Evolutionary conservation across 139 green algal genomes (phyloP), one percentile per base, ranked within the genome.

Genomic region (Marvania coccoides): DNA sequence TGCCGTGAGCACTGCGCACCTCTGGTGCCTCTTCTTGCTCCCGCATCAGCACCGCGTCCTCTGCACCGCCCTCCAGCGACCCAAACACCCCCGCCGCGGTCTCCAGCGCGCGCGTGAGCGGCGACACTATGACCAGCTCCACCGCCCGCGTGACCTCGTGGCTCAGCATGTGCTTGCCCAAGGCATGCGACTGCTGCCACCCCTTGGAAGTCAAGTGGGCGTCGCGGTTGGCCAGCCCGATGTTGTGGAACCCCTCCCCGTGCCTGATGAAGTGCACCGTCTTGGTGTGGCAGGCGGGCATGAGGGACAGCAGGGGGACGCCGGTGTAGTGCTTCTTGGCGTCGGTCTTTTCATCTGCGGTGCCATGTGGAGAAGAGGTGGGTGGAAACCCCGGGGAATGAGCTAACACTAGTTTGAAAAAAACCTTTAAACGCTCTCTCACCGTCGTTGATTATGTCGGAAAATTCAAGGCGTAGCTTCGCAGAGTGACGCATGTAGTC

Each of bases 181-280:
- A 67, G 15, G 76, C 62, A 26, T 81, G 34, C 3, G 76, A 71
- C 54, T 85, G 79, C 33, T 47, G 26, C 79, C 79, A 85, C 1
- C 79, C 79, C 28, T 59, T 54, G 24, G 62, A 55, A 4, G 76
- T 85, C 23, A 85, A 62, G 46, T 75, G 71, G 0, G 72, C 55
- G 38, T 85, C 77, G 34, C 71, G 37, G 47, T 73, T 82, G 30
- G 54, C 42, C 30, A 77, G 45, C 19, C 72, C 79, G 0, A 81
- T 55, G 59, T 85, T 85, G 62, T 85, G 79, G 53, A 77, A 85
- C 23, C 79, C 79, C 46, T 84, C 79, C 6, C 71, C 79, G 47
- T 85, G 79, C 4, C 79, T 51, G 23, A 85, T 79, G 59, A 83
- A 81, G 35, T 85, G 76, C 3, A 85, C 59, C 31, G 56, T 68